Base-by-base conservation (phyloP, 805 yeast genomes). In the Yamadazyma tumulicola region DNA sequence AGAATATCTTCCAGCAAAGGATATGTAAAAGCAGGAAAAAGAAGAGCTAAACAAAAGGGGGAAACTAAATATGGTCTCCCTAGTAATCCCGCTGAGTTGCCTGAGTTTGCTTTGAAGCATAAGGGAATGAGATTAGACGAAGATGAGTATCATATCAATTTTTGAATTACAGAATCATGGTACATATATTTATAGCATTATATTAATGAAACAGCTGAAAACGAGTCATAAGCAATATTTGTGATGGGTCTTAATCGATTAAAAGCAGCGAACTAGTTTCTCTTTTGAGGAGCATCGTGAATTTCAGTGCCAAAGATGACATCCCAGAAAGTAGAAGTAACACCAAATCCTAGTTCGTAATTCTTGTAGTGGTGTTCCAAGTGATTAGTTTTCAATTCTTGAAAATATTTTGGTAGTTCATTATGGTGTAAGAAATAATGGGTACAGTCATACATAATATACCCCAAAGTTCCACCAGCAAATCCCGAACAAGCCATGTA, bases 291-390 rank as follows among this genome's bases (percentile, higher is more conserved):
- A 29, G 77, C 70, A 15, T 66, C 66, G 29, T 74, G 71, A 51
- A 87, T 68, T 46, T 79, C 81, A 26, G 97, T 91, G 39, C 84
- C 85, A 58, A 93, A 93, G 8, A 93, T 85, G 18, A 64, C 74
- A 60, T 93, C 98, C 98, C 98, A 93, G 63, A 86, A 86, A 64
- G 77, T 79, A 42, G 88, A 75, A 19, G 97, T 87, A 43, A 93
- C 97, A 48, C 99, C 99, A 49, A 89, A 93, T 1, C 97, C 99
- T 49, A 89, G 67, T 62, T 94, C 95, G 61, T 86, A 93, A 64
- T 93, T 91, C 69, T 91, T 89, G 71, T 93, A 93, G 58, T 93
- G 99, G 62, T 93, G 99, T 59, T 91, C 97, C 62, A 93, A 74
- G 60, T 93, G 99, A 57, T 87, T 81, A 32, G 84, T 85, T 63